A percentile compares a stretch with the other conserved stretches of the same genome.
Conservation (phyloP, 495 filamentous ascomycete species). For the Ramalina intermedia region DNA sequence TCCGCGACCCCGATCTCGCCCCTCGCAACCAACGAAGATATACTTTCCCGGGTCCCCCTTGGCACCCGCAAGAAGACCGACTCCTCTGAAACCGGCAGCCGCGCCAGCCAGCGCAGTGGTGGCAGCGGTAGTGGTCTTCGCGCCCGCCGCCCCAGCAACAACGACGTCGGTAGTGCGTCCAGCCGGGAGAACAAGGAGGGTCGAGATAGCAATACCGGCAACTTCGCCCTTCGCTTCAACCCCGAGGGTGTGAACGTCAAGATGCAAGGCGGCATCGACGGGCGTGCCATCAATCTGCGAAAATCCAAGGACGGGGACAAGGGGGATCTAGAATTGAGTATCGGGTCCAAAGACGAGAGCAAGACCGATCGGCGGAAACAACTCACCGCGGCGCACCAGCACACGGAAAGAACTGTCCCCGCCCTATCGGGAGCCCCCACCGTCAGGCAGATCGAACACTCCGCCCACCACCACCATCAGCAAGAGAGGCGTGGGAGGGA, state of each 20-base stretch:
- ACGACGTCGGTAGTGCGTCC: neutral
- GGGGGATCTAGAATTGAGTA: conserved; percentile 13
- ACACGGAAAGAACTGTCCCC: too few relatives aligned
- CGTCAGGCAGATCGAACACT: too few relatives aligned
- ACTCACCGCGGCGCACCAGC: neutral
- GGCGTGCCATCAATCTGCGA: conserved; percentile 78
- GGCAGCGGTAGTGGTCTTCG: conserved; percentile 1
- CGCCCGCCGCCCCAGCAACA: neutral
- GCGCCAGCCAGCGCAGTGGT: conserved; percentile 8
- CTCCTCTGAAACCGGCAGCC: conserved; percentile 11
- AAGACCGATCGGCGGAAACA: too few relatives aligned
- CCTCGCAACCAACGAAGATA: neutral
- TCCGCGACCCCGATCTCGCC: neutral
- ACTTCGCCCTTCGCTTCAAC: conserved; percentile 11
- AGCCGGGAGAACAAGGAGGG: conserved; percentile 9
- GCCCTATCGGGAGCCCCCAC: too few relatives aligned
- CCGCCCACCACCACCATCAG: too few relatives aligned
- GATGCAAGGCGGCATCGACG: conserved; percentile 85
- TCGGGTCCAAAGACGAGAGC: neutral
- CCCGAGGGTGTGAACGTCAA: conserved; percentile 78
- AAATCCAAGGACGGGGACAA: conserved; percentile 38
- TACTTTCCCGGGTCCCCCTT: neutral
- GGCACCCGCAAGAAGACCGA: conserved; percentile 7
- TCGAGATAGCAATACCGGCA: conserved; percentile 12
- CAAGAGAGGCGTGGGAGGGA: too few relatives aligned